A percentile compares a stretch with the other conserved stretches of the same genome.
Conservation (phyloP, 1,284 basidiomycete genomes). For the Rhodotorula sp. region DNA sequence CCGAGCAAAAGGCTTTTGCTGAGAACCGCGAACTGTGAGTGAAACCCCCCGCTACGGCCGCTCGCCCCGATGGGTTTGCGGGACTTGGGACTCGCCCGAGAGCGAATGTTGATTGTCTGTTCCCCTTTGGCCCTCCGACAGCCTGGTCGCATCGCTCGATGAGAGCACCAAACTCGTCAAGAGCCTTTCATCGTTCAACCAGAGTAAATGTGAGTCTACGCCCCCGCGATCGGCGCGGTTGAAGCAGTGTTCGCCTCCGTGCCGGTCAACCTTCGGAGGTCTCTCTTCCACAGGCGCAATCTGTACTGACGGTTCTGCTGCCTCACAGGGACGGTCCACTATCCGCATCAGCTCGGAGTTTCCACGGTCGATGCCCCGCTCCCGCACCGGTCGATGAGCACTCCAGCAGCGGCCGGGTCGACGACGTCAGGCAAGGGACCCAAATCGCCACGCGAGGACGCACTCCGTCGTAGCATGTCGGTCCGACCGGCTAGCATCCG, state of each 20-base stretch:
- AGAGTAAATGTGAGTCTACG: slow-evolving; percentile 38
- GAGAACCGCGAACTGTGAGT: slow-evolving; percentile 43
- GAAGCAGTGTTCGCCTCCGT: neutral
- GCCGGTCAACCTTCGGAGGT: too few relatives aligned
- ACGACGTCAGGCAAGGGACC: neutral
- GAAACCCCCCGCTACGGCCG: neutral
- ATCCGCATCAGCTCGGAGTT: slow-evolving; percentile 42
- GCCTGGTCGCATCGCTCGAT: slow-evolving; percentile 40
- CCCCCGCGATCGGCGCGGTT: neutral
- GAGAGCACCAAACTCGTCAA: slow-evolving; percentile 36
- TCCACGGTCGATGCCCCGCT: slow-evolving; percentile 4
- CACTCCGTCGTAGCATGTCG: slow-evolving; percentile 30
- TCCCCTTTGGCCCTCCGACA: slow-evolving; percentile 4
- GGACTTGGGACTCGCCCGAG: neutral
- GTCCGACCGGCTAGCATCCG: slow-evolving; percentile 10
- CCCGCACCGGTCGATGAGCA: slow-evolving; percentile 4
- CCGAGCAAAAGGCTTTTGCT: slow-evolving; percentile 34
- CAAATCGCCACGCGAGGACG: neutral
- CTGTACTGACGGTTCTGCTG: neutral
- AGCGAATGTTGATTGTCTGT: slow-evolving; percentile 7
- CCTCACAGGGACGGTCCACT: slow-evolving; percentile 42
- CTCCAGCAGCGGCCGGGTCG: slow-evolving; percentile 15
- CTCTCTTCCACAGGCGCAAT: too few relatives aligned
- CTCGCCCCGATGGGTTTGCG: neutral
- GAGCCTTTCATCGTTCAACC: slow-evolving; percentile 36